Base-by-base conservation (phyloP, 345 rosid genomes). In the Melaleuca alternifolia region DNA sequence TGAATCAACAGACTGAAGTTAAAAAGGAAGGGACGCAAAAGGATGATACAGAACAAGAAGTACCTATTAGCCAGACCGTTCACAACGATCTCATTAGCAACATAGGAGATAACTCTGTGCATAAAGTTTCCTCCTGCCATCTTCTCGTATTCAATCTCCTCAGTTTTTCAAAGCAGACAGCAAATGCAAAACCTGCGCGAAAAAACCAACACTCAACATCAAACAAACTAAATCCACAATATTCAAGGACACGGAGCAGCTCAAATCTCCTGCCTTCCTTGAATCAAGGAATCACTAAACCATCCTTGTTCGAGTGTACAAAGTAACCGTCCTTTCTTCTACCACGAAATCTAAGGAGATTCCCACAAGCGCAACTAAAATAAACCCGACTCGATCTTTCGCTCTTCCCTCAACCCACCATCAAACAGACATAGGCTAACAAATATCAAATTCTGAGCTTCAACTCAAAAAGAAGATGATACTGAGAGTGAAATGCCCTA, bases 101-200 rank as follows among this genome's bases (percentile, higher is more conserved):
- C 71, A 51, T 97, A 95, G 54, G 95, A 88, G 1, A 97, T n/a
- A 6, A 95, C 98, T 89, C 99, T 91, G 87, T 89, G 95, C 87
- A 95, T 54, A 87, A 97, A 96, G 89, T 95, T 95, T 83, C 99
- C 99, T 44, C 96, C 99, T 53, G 99, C 99, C 99, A 96, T 97
- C 50, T 30, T 84, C 87, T 41, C 79, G 51, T 57, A 24, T 62
- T 83, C 13, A 30, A 50, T 81, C 81, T 50, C 79, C 81, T 85
- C 48, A 48, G 81, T 53, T 52, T 52, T 57, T 37, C 65, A 37
- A 57, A 65, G 79, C 46, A 65, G 46, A 65, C 24, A 10, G 48
- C 79, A 71, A 71, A 71, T 46, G 37, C 79, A 71, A 33, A 18
- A 18, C 79, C 79, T 71, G 79, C 24, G 24, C 46, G 6, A 65